These are phyloP conservation scores for Heterobasidion irregulare DNA, from an alignment of 1,284 basidiomycete species.

Conservation along the genomic window DNA sequence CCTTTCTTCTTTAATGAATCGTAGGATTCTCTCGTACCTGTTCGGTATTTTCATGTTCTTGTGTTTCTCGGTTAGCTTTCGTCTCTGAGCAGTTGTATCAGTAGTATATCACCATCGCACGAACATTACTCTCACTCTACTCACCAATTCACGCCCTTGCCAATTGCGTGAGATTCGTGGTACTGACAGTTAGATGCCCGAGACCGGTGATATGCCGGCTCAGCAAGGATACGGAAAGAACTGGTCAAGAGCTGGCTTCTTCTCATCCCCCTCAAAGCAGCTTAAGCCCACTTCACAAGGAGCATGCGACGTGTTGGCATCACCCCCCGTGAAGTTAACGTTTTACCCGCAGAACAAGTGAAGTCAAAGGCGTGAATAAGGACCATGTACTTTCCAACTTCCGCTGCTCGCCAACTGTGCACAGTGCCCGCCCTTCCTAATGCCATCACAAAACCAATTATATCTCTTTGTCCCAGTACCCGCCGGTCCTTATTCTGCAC, in stretches of 20 bases:
- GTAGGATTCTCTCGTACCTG: not conserved
- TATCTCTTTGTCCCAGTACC: constrained; percentile 56
- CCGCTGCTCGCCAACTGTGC: constrained; percentile 63
- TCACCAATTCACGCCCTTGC: not conserved
- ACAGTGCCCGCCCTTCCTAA: constrained; percentile 60
- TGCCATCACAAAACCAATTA: constrained; percentile 45
- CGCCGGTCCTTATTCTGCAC: constrained; percentile 75
- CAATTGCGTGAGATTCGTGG: not conserved
- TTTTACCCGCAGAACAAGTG: not conserved
- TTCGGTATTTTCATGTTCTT: not conserved
- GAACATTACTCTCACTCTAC: not conserved
- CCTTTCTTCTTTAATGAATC: not conserved
- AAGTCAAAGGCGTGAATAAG: not conserved
- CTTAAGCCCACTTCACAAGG: not conserved
- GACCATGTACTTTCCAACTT: constrained; percentile 75
- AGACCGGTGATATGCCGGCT: not conserved
- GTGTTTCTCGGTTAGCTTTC: not conserved
- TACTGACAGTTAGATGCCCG: not conserved
- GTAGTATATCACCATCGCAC: not conserved
- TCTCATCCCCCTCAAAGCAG: not conserved
- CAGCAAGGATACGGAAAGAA: no score
- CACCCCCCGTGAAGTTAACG: not conserved
- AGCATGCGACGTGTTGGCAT: not conserved
- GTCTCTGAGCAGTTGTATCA: constrained; percentile 1
- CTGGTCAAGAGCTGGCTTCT: no score